Base-by-base conservation (phyloP, 805 yeast genomes). In the Candida palmyrensis region DNA sequence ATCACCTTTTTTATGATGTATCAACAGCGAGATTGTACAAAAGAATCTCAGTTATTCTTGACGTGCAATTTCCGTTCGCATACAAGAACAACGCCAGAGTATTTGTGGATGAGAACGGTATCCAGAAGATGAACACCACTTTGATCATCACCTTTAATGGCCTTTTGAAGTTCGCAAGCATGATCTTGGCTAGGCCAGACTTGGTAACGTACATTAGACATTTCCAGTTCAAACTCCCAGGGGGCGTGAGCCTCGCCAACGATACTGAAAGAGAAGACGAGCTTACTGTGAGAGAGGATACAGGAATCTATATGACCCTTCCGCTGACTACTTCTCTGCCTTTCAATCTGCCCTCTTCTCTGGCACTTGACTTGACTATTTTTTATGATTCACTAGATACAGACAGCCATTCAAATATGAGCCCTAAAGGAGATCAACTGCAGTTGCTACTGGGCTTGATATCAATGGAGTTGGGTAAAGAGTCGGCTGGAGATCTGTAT, bases 201-300 rank as follows among this genome's bases (percentile, higher is more conserved):
- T 42, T 55, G 32, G 30, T 57, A 6, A 48, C 43, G 13, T 42
- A 44, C 15, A 41, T 60, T 32, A 45, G 46, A 37, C 57, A 40
- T 33, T 58, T 60, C 32, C 51, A 57, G 13, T 59, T 60, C 42
- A 66, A n/a, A n/a, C n/a, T n/a, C n/a, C n/a, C n/a, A n/a, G n/a
- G n/a, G n/a, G n/a, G n/a, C n/a, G n/a, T n/a, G n/a, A n/a, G n/a
- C n/a, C n/a, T n/a, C n/a, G n/a, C n/a, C n/a, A n/a, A n/a, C n/a
- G n/a, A n/a, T n/a, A n/a, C n/a, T n/a, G n/a, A n/a, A n/a, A n/a
- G n/a, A n/a, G n/a, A n/a, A n/a, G n/a, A n/a, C n/a, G n/a, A n/a
- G n/a, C n/a, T n/a, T n/a, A n/a, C n/a, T n/a, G n/a, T n/a, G n/a
- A n/a, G n/a, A n/a, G n/a, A n/a, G n/a, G n/a, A n/a, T n/a, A n/a